Evolutionary conservation across 495 filamentous ascomycete species (phyloP), one percentile per base, ranked within the genome.

Genomic region (Lepraria neglecta): DNA sequence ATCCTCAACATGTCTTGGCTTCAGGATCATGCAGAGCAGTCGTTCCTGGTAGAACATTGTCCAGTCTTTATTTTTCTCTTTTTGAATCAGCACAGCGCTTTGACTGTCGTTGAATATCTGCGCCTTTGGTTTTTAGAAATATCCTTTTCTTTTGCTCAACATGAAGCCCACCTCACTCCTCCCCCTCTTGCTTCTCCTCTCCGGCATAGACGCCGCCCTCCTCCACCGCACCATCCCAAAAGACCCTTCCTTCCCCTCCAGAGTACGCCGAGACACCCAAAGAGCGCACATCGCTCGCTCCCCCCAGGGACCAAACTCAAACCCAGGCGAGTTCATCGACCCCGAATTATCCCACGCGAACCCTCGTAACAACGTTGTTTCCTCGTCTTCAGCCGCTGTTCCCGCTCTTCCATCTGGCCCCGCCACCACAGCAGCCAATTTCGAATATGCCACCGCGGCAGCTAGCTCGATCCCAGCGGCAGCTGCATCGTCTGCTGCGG

Each of bases 301-400:
- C 17, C 45, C 31, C 2, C 31, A 56, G n/a, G 50, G 50, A 19
- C 58, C 58, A 4, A 17, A 9, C 7, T 55, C 40, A 27, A 61
- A 47, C 11, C 59, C 59, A 4, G 59, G 59, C n/a, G 50, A 56
- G 30, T 61, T 61, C 15, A 61, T 24, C 28, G 52, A 48, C 19
- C 35, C 43, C 24, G 12, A 15, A 11, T 24, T 61, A 19, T 61
- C 59, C 3, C 40, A 33, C 44, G n/a, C 33, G 19, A 61, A 48
- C 17, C 51, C 51, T 2, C 35, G 11, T 27, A 56, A 48, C 17
- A 24, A 48, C n/a, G 19, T 27, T 19, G 12, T 15, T 14, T 21
- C 35, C 12, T 2, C 33, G 11, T 4, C 6, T 4, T 12, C 33
- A 15, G 30, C 19, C 19, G 17, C 3, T 3, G 15, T 7, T 30